Evolutionary conservation across 2,329 filamentous ascomycete species (phyloP), one percentile per base, ranked within the genome.

Genomic region (Diaporthe citri): DNA sequence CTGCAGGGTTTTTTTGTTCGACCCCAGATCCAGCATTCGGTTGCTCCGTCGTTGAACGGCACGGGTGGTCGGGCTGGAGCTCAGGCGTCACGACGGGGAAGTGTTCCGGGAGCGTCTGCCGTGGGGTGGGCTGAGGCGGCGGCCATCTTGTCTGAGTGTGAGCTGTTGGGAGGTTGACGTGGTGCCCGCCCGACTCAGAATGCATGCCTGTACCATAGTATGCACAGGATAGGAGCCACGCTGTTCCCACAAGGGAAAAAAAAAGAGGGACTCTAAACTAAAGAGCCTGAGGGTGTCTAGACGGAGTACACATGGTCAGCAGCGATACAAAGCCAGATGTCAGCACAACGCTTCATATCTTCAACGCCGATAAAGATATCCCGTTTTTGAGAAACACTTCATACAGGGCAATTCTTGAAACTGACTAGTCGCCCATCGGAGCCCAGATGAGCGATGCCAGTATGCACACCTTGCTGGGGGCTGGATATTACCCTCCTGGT

Each of bases 101-200:
- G 31, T 39, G n/a, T 67, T 41, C 64, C 64, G 64, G 31, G 46
- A 52, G 31, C 46, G 4, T 52, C 34, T 55, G 31, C 22, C n/a
- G 31, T 67, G 25, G 22, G 22, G 31, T 20, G 31, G 64, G 46
- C 46, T 52, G 46, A 67, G 46, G 31, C 22, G 22, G 46, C 22
- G 46, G 46, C 31, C 13, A 67, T 67, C 46, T 52, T 52, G 13
- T 8, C 62, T 41, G 46, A 52, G 46, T 25, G 31, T 52, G 31
- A 66, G 62, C 43, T 67, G 62, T 36, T 36, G 20, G 46, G 46
- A 52, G 22, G 22, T 67, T 41, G 46, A 52, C 3, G 31, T 51
- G 62, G 43, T 67, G 31, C 46, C 7, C 13, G 17, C n/a, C 22
- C 64, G 64, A 67, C 64, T 67, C 46, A 67, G 64, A 52, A 67